Conservation (phyloP, 75 land plant genomes). For the Cunninghamia lanceolata region DNA sequence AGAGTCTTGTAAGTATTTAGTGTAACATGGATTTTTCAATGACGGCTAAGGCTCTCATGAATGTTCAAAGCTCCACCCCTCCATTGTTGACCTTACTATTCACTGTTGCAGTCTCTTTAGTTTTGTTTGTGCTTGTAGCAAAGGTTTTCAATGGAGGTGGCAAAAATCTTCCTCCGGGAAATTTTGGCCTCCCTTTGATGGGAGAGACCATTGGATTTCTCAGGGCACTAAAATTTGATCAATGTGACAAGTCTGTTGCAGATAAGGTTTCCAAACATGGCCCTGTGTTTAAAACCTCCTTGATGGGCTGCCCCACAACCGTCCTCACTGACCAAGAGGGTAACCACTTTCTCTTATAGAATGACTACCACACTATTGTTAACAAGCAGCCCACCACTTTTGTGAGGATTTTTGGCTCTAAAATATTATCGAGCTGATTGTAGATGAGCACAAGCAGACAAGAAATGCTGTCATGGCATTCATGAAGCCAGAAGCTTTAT, state of each 20-base stretch:
- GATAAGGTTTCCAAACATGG: conserved; percentile 20
- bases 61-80: no score
- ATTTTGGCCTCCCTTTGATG: conserved; percentile 31
- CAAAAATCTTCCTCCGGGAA: conserved; percentile 30
- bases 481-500: conserved; percentile 20
- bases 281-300: conserved; percentile 33
- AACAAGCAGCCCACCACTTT: conserved; percentile 15
- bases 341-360: conserved; percentile 27
- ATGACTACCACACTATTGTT: conserved; percentile 14
- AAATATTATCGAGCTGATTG: not conserved
- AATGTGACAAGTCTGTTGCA: conserved; percentile 16
- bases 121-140: not conserved
- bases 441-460: not conserved
- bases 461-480: conserved; percentile 7
- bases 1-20: not conserved
- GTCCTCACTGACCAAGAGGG: conserved; percentile 29
- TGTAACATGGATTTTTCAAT: no score
- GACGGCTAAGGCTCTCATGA: no score
- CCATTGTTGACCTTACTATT: no score
- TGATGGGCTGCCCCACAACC: conserved; percentile 19
- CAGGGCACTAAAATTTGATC: conserved; percentile 11
- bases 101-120: no score
- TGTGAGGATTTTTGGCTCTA: not conserved
- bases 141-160: not conserved
- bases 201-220: conserved; percentile 41